Evolutionary conservation across 2,329 filamentous ascomycete species (phyloP).

Genomic region (Epichloe uncinata): DNA sequence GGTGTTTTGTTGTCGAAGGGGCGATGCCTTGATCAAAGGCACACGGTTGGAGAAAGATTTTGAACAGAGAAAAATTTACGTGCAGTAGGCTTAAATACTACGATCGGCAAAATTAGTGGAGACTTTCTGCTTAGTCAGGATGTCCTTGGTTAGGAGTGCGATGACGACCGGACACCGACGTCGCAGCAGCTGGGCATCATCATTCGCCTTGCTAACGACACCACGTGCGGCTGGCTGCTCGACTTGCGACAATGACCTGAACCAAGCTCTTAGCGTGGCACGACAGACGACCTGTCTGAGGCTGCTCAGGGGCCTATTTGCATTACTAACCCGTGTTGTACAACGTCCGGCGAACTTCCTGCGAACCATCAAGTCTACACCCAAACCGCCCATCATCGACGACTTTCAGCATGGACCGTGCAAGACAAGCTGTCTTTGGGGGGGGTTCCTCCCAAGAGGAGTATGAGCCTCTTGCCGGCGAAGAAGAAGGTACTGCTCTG

Average conservation of each 20-base stretch:
- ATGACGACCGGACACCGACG: too few relatives aligned
- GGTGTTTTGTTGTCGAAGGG: too few relatives aligned
- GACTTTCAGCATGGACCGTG: constrained; percentile 13
- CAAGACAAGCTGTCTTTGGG: constrained; percentile 10
- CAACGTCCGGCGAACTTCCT: not conserved
- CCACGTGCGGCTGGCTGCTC: not conserved
- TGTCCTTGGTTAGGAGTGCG: too few relatives aligned
- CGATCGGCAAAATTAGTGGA: too few relatives aligned
- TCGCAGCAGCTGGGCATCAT: too few relatives aligned
- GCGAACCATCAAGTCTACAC: not conserved
- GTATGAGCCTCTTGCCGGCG: constrained; percentile 20
- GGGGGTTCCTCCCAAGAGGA: constrained; percentile 10
- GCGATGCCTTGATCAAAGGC: too few relatives aligned
- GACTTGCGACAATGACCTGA: not conserved
- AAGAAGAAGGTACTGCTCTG: constrained; percentile 15
- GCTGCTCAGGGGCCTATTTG: too few relatives aligned
- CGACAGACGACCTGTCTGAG: not conserved
- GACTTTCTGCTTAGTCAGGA: too few relatives aligned
- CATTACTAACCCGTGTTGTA: not conserved
- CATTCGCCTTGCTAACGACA: not conserved
- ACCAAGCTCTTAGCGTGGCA: not conserved
- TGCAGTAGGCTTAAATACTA: too few relatives aligned
- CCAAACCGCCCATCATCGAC: not conserved
- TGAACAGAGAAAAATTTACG: too few relatives aligned
- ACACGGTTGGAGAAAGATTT: too few relatives aligned